Evolutionary conservation across 805 yeast genomes (phyloP).

Genomic region (Sungouiozyma ichnusensis): DNA sequence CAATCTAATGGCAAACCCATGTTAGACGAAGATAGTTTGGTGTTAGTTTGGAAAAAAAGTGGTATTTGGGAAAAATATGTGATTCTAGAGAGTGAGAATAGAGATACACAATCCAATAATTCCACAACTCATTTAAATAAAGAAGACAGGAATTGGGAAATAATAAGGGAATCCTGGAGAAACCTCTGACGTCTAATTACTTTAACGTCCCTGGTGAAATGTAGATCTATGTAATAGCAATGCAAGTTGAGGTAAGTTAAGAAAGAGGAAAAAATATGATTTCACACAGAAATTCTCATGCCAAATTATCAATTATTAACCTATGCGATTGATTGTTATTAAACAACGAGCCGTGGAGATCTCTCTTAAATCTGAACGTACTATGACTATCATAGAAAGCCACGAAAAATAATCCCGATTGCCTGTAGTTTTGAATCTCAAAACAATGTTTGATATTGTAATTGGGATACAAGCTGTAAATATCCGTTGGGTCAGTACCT

Average conservation of each 20-base stretch:
- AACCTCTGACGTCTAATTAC: no score
- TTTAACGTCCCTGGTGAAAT: constrained; percentile 25
- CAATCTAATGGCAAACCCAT: not conserved
- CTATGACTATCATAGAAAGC: constrained; percentile 35
- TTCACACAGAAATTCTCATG: no score
- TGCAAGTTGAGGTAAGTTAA: no score
- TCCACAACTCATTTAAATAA: constrained; percentile 16
- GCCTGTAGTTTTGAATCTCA: constrained; percentile 13
- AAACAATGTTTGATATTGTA: constrained; percentile 24
- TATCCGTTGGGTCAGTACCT: constrained; percentile 8
- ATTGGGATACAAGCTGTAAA: constrained; percentile 21
- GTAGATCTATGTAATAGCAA: constrained; percentile 1
- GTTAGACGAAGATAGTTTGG: constrained; percentile 47
- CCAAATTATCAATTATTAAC: constrained; percentile 17
- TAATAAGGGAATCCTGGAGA: constrained; percentile 66
- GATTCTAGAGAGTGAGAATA: constrained; percentile 42
- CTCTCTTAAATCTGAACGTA: constrained; percentile 42
- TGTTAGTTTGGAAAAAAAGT: constrained; percentile 63
- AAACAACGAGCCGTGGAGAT: constrained; percentile 37
- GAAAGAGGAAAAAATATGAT: no score
- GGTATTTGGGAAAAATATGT: constrained; percentile 83
- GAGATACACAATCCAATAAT: constrained; percentile 3
- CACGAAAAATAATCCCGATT: constrained; percentile 16
- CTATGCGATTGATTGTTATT: constrained; percentile 9
- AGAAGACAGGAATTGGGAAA: constrained; percentile 36